Evolutionary conservation across 108 stramenopile genomes (phyloP), one percentile per base, ranked within the genome.

Genomic region (Pseudonitzschia delicatissima): DNA sequence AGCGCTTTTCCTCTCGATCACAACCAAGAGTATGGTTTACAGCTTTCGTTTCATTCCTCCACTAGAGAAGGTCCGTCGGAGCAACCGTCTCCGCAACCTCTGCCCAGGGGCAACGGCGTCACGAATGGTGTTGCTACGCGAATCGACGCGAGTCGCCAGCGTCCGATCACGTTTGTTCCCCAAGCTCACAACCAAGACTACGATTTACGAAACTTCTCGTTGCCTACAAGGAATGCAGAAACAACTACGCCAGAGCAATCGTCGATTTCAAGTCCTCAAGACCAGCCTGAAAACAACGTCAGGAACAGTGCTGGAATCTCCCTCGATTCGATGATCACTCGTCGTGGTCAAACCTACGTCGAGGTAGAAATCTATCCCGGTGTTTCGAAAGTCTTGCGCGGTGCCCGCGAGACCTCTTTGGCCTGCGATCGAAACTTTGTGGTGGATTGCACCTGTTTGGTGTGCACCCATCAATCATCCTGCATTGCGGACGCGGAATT

Each of bases 401-500:
- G 71, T 5, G 47, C 66, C 7, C 45, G 32, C 5, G 80, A 76
- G 50, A 81, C 71, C 0, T n/a, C 42, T 13, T 11, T 37, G 29
- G 80, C 79, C 15, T 8, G 51, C 7, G 34, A 45, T 11, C 26
- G 27, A 15, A 64, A 51, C 13, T 31, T 39, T 37, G 1, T 62
- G 13, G 31, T 28, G 21, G 6, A 17, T 2, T 37, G 37, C 4
- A 52, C 25, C 20, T 81, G 80, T 42, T 28, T 76, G 45, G 39
- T 34, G 15, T 81, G 80, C 44, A 39, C 27, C 9, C 25, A 45
- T 5, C 21, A 57, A 13, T 37, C 71, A 11, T 47, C 27, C 12
- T 76, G 69, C 45, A 49, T 81, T 9, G 63, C 52, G 8, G 80
- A 81, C 39, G 80, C 80, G 23, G 72, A 74, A 17, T 72, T 39